phyloP scores from a whole-genome alignment of 1,139 yeast species.

The Komagataea norvegica region DNA sequence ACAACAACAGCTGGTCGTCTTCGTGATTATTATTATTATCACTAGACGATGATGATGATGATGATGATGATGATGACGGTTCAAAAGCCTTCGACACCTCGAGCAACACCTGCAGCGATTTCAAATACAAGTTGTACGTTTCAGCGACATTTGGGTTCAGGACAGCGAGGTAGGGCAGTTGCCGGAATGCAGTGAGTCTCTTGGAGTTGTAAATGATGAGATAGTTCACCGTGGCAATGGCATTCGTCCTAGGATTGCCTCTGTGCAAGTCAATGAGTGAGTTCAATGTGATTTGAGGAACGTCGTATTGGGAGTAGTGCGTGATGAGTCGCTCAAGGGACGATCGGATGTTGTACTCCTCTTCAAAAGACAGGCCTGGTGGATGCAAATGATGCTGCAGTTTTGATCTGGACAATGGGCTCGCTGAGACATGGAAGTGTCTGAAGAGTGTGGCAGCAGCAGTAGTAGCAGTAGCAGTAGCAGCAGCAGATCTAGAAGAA shows the following conservation, averaged over 20 bases:
- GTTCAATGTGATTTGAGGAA: conserved; percentile 46
- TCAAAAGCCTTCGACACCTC: conserved; percentile 26
- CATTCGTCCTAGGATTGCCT: conserved; percentile 32
- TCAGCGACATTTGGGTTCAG: conserved; percentile 87
- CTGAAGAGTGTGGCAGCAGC: too few species aligned
- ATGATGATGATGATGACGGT: too few species aligned
- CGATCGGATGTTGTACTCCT: conserved; percentile 48
- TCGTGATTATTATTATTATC: too few species aligned
- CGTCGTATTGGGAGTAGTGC: conserved; percentile 42
- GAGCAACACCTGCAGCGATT: conserved; percentile 61
- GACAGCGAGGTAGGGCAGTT: conserved; percentile 76
- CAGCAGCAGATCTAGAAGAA: too few species aligned
- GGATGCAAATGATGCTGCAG: conserved; percentile 19
- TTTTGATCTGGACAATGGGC: conserved; percentile 15
- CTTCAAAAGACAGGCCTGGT: conserved; percentile 22
- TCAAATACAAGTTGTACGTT: conserved; percentile 67
- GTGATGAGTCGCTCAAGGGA: conserved; percentile 48
- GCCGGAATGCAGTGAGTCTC: conserved; percentile 62
- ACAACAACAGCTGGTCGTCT: too few species aligned
- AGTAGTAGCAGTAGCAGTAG: too few species aligned
- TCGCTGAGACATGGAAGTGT: conserved; percentile 10
- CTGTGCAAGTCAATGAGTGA: conserved; percentile 39
- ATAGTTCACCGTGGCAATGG: conserved; percentile 40
- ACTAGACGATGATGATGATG: too few species aligned
- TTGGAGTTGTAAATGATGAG: conserved; percentile 40